Evolutionary conservation across 306 rosid species (phyloP).

Genomic region (Morella rubra): DNA sequence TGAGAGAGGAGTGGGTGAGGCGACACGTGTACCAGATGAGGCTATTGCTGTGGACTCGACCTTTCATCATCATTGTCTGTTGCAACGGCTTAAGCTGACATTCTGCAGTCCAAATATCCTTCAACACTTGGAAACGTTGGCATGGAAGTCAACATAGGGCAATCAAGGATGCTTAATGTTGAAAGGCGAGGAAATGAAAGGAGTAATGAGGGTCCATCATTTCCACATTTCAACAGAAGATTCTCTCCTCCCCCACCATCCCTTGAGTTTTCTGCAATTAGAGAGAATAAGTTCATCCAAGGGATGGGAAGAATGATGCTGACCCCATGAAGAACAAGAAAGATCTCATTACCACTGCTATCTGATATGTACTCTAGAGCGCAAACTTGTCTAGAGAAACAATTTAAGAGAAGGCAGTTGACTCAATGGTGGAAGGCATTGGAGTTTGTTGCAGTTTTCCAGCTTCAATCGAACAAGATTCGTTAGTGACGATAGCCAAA

Average conservation of each 20-base stretch:
- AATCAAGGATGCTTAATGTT: rapidly evolving
- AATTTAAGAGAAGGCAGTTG: conserved; percentile 22
- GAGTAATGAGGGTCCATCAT: neutral
- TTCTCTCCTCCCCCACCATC: conserved; percentile 20
- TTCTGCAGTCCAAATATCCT: neutral
- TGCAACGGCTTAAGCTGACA: neutral
- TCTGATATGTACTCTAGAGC: conserved; percentile 13
- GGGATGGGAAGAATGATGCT: conserved; percentile 16
- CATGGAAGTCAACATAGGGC: neutral
- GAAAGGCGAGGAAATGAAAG: neutral
- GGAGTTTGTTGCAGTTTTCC: rapidly evolving
- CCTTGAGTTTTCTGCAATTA: conserved; percentile 4
- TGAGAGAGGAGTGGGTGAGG: neutral
- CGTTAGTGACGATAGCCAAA: conserved; percentile 16
- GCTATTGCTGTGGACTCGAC: too few relatives aligned
- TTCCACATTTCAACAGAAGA: too few relatives aligned
- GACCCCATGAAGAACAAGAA: neutral
- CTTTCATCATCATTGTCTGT: neutral
- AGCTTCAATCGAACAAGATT: neutral
- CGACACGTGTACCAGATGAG: neutral
- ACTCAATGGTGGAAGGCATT: conserved; percentile 14
- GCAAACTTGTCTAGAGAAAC: rapidly evolving
- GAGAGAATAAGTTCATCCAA: rapidly evolving
- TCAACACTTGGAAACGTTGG: neutral
- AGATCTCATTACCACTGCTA: too few relatives aligned